Conservation (phyloP, 2,329 filamentous ascomycete genomes). For the Leptoxyphium fumago region DNA sequence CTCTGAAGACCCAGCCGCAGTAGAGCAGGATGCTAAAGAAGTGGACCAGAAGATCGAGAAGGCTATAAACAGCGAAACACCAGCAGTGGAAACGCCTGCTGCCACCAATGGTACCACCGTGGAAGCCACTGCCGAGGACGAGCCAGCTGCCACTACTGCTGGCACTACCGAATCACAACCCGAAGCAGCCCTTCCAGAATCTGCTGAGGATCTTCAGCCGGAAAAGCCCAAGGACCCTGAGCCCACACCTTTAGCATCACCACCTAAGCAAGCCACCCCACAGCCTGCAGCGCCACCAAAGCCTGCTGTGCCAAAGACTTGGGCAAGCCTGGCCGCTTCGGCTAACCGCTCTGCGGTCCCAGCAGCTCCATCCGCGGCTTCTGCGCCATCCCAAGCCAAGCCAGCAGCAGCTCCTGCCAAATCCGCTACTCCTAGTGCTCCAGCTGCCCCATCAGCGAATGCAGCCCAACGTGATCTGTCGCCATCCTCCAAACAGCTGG, state of each 20-base stretch:
- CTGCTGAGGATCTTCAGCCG: constrained; percentile 27
- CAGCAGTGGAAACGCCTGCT: constrained; percentile 13
- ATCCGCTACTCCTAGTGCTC: constrained; percentile 12
- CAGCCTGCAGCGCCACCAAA: constrained; percentile 39
- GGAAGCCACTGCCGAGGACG: constrained; percentile 20
- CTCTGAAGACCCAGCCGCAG: constrained; percentile 22
- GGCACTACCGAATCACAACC: constrained; percentile 24
- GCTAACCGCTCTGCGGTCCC: constrained; percentile 30
- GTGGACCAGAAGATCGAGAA: constrained; percentile 69
- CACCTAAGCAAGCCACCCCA: constrained; percentile 31
- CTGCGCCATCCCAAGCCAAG: constrained; percentile 19
- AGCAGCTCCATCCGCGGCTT: constrained; percentile 20
- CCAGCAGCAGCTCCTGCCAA: constrained; percentile 6
- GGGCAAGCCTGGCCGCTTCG: constrained; percentile 55
- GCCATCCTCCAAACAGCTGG: constrained; percentile 34
- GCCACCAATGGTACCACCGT: constrained; percentile 26
- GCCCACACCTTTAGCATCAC: constrained; percentile 36
- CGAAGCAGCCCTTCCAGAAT: constrained; percentile 10
- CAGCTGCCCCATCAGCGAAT: constrained; percentile 18
- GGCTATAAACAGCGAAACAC: constrained; percentile 25
- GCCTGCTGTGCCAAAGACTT: constrained; percentile 45
- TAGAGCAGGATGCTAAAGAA: constrained; percentile 30
- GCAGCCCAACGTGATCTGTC: constrained; percentile 22
- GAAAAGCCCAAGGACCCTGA: constrained; percentile 51
- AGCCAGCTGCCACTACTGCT: constrained; percentile 8